These are phyloP conservation scores for Tripterygium wilfordii DNA, from an alignment of 177 flowering plant species.

Conservation along the genomic window DNA sequence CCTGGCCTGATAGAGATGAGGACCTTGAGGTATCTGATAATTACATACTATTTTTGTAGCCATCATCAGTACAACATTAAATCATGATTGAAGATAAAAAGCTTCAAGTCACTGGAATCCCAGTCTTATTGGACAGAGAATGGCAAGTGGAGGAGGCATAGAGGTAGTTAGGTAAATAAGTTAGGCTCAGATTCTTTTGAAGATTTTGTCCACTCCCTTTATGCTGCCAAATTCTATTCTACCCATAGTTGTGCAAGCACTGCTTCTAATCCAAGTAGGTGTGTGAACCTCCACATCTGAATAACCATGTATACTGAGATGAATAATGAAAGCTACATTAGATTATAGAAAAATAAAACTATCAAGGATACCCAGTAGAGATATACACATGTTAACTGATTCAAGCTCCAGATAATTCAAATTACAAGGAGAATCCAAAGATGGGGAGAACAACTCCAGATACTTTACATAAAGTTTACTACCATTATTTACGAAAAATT, in stretches of 20 bases:
- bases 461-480: too few relatives aligned
- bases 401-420: too few relatives aligned
- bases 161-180: slow-evolving; percentile 4
- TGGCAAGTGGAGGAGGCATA: not conserved
- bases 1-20: not conserved
- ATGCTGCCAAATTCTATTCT: slow-evolving; percentile 1
- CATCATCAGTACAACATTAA: not conserved
- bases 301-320: too few relatives aligned
- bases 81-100: not conserved
- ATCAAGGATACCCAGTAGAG: too few relatives aligned
- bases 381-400: too few relatives aligned
- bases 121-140: slow-evolving; percentile 3
- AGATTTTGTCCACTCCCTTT: slow-evolving; percentile 2
- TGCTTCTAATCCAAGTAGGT: not conserved
- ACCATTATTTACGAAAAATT: too few relatives aligned
- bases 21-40: not conserved
- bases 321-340: too few relatives aligned
- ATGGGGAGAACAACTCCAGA: too few relatives aligned
- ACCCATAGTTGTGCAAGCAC: not conserved
- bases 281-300: not conserved
- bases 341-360: too few relatives aligned
- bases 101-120: slow-evolving; percentile 5
- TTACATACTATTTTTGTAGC: not conserved
- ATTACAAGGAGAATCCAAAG: too few relatives aligned
- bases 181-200: slow-evolving; percentile 6